Evolutionary conservation across 1,284 basidiomycete genomes (phyloP).

Genomic region (Cryptococcus maquisensis): DNA sequence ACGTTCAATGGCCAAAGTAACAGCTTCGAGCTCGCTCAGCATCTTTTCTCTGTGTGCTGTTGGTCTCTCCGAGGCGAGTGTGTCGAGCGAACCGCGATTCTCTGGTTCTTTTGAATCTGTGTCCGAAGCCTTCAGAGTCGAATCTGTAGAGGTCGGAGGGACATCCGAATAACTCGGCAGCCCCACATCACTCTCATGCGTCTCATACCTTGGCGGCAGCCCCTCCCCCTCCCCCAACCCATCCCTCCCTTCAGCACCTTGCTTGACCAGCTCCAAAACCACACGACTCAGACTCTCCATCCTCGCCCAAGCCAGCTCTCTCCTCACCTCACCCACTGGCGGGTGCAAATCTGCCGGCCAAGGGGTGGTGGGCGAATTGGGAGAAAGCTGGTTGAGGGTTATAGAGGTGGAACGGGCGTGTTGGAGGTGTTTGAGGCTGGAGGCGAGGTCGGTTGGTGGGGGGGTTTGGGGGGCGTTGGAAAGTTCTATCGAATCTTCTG

Average conservation of each 20-base stretch:
- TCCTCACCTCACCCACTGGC: constrained; percentile 19
- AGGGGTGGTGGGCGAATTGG: constrained; percentile 1
- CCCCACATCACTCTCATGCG: background rate
- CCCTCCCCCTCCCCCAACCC: background rate
- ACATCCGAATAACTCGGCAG: constrained; percentile 7
- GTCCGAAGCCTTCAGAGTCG: background rate
- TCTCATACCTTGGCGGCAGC: constrained; percentile 10
- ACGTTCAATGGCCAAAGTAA: constrained; percentile 79
- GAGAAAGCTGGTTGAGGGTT: background rate
- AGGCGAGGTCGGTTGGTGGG: constrained; percentile 3
- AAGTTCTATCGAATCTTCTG: background rate
- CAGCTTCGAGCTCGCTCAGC: constrained; percentile 64
- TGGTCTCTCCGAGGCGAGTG: background rate
- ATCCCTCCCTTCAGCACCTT: background rate
- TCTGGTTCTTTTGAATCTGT: background rate
- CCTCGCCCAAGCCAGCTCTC: constrained; percentile 34
- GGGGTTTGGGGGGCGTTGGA: background rate
- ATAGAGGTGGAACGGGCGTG: background rate
- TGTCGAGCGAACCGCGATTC: background rate
- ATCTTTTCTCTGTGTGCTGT: constrained; percentile 23
- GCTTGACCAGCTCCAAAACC: constrained; percentile 18
- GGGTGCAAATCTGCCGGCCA: constrained; percentile 13
- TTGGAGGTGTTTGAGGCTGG: constrained; percentile 4
- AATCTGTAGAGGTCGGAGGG: background rate
- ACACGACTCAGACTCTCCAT: constrained; percentile 26